Conservation (phyloP, 805 yeast genomes). For the Hagleromyces aurorensis region DNA sequence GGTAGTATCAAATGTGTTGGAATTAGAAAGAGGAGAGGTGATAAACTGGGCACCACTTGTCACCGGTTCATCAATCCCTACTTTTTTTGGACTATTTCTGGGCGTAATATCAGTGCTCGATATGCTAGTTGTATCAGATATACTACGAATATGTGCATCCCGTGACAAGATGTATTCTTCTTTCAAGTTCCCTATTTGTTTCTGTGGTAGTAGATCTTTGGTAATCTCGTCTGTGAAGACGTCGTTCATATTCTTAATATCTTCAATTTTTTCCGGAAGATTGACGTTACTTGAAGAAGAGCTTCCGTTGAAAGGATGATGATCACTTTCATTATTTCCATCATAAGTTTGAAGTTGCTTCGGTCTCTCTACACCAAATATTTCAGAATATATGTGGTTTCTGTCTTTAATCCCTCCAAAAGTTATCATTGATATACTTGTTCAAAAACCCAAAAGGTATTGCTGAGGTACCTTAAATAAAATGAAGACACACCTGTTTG, state of each 20-base stretch:
- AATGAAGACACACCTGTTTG: too few species aligned
- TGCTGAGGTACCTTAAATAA: too few species aligned
- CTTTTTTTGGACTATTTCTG: slow-evolving; percentile 16
- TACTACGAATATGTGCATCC: slow-evolving; percentile 18
- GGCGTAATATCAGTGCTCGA: slow-evolving; percentile 25
- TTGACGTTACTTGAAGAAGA: slow-evolving; percentile 2
- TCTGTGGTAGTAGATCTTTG: slow-evolving; percentile 12
- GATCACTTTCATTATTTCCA: slow-evolving; percentile 5
- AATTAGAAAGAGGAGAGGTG: not conserved
- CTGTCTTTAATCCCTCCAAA: slow-evolving; percentile 11
- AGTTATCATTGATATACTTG: slow-evolving; percentile 1
- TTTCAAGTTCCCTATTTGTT: slow-evolving; percentile 3
- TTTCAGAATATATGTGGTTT: slow-evolving; percentile 19
- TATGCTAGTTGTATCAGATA: slow-evolving; percentile 27
- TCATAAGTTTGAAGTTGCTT: slow-evolving; percentile 12
- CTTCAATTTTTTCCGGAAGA: slow-evolving; percentile 20
- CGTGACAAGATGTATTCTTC: slow-evolving; percentile 17
- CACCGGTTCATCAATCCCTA: too few species aligned
- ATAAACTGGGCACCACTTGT: too few species aligned
- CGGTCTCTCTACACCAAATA: slow-evolving; percentile 24
- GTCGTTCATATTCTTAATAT: slow-evolving; percentile 16
- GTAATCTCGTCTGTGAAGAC: slow-evolving; percentile 16
- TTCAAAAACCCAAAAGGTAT: slow-evolving; percentile 1
- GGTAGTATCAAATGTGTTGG: too few species aligned
- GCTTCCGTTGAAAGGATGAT: slow-evolving; percentile 1